Base-by-base conservation (phyloP, 2,329 filamentous ascomycete species). In the Clonostachys rhizophaga region DNA sequence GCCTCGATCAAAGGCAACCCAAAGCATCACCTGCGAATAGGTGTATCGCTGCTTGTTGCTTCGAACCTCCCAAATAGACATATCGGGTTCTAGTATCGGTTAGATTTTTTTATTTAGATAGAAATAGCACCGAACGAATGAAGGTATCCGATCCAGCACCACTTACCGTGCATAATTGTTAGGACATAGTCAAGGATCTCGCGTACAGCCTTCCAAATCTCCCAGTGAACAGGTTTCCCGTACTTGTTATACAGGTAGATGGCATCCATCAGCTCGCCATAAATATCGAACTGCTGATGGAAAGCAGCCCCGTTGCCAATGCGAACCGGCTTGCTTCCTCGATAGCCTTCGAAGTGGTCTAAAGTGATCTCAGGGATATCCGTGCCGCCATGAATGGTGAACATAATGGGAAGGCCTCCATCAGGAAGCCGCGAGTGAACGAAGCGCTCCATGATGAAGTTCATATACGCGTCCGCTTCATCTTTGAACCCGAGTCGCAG, bases 31-130 rank as follows among this genome's bases (percentile, higher is more conserved):
- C 60, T 91, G 89, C n/a, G 84, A 88, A 65, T 91, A 91, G 13
- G 84, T 81, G 54, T 90, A 91, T 58, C 89, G 81, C 63, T 90
- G 86, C 59, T 86, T 86, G 57, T 83, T 70, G 53, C 87, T 87
- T 40, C 87, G 79, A 6, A 89, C 86, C 61, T 91, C 87, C 87
- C 87, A 91, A 56, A 91, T 91, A 4, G 85, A 89, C 86, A 90
- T 90, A 58, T 91, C 87, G 12, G 82, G 81, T 40, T 84, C 75
- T 77, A 42, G 13, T 17, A n/a, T 8, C 14, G 36, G 36, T 39
- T 18, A 39, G 11, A 30, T 30, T 30, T 30, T 30, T 30, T 10
- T 10, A 10, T 30, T 10, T 10, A 30, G 8, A 37, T 6, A 45
- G 14, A 5, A 37, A 37, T n/a, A 18, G 11, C 14, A 14, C 13